Conservation (phyloP, 495 filamentous ascomycete genomes). For the Aspergillus olivimuriae region DNA sequence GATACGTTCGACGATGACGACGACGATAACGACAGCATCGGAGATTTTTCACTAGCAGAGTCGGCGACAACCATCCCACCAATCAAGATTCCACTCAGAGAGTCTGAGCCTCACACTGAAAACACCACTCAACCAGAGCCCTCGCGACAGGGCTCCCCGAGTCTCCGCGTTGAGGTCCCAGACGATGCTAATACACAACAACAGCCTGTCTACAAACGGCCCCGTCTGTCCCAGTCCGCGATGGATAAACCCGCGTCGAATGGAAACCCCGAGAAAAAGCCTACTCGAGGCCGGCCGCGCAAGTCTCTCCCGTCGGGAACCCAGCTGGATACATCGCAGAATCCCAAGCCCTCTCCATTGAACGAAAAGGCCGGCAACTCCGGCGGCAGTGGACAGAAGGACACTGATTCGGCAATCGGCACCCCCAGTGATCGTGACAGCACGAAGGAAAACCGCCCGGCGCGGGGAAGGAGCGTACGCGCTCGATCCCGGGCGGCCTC, state of each 20-base stretch:
- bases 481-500: slow-evolving; percentile 14
- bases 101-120: slow-evolving; percentile 1
- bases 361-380: slow-evolving; percentile 15
- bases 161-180: slow-evolving; percentile 13
- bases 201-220: slow-evolving; percentile 27
- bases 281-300: slow-evolving; percentile 23
- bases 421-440: slow-evolving; percentile 11
- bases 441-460: slow-evolving; percentile 3
- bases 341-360: slow-evolving; percentile 11
- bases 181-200: slow-evolving; percentile 5
- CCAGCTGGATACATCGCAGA: slow-evolving; percentile 11
- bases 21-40: slow-evolving; percentile 22
- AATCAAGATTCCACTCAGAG: slow-evolving; percentile 25
- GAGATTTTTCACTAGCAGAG: slow-evolving; percentile 22
- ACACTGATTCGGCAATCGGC: neutral
- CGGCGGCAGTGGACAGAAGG: slow-evolving; percentile 5
- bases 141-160: slow-evolving; percentile 6
- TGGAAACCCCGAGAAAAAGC: slow-evolving; percentile 11
- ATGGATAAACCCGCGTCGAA: slow-evolving; percentile 2
- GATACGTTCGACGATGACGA: slow-evolving; percentile 35
- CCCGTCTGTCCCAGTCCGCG: slow-evolving; percentile 17
- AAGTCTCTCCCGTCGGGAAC: slow-evolving; percentile 23
- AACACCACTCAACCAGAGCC: slow-evolving; percentile 6
- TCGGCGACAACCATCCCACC: slow-evolving; percentile 11
- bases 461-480: slow-evolving; percentile 12